Evolutionary conservation across 176 grass and related monocot genomes (phyloP), one percentile per base, ranked within the genome.

Genomic region (Cymbopogon citratus): DNA sequence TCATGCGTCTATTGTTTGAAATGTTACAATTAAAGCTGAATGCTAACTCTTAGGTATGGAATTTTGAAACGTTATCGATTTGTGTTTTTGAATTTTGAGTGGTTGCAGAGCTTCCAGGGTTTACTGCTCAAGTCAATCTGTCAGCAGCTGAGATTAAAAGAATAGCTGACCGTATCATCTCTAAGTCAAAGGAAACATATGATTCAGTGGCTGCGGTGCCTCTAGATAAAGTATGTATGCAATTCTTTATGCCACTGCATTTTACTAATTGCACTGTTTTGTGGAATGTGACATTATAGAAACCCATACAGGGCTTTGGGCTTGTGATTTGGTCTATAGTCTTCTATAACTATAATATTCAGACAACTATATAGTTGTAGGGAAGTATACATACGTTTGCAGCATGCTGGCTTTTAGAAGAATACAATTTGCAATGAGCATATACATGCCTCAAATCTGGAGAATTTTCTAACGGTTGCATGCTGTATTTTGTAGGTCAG

Each of bases 141-240:
- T 44, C 2, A 41, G 38, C 3, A 39, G 5, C 38, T 39, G 6
- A 39, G 38, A 39, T 36, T 36, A 36, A 89, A 44, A 90, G 79
- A 86, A 75, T 95, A 61, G 82, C 85, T n/a, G 85, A 93, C 71
- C 71, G 79, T n/a, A 72, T 95, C 79, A 87, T 98, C 63, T 34
- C 85, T 59, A 98, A 90, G 77, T 95, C 92, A 5, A 98, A 93
- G 80, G 87, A 93, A 80, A 89, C 80, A 61, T 88, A 95, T 40
- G 92, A 98, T 83, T 92, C 80, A 4, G 90, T 95, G 80, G 96
- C 92, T 0, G 87, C 96, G 24, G 81, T 93, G 29, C 96, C 92
- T 19, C 83, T 91, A 51, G 88, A 91, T 71, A 98, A 98, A 81
- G 96, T 98, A 95, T 60, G 76, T 75, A n/a, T 51, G 15, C 63